These are phyloP conservation scores for Myochromella boudieri DNA, from an alignment of 768 basidiomycete species.

Conservation along the genomic window DNA sequence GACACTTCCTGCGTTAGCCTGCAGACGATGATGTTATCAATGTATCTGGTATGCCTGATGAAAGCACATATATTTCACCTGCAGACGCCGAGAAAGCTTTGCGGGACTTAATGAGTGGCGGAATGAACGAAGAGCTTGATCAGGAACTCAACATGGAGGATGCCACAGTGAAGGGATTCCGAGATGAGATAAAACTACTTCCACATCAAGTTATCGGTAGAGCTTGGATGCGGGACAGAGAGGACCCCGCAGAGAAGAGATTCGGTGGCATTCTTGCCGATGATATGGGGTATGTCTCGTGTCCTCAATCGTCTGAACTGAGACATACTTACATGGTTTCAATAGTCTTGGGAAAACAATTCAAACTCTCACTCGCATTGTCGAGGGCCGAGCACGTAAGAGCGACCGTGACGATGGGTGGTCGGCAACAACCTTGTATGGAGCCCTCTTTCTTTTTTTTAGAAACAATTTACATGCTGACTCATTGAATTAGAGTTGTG, in stretches of 20 bases:
- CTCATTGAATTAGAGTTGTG: slow-evolving; percentile 59
- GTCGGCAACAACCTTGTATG: slow-evolving; percentile 70
- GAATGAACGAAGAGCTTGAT: slow-evolving; percentile 56
- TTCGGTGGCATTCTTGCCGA: slow-evolving; percentile 90
- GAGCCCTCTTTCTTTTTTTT: slow-evolving; percentile 7
- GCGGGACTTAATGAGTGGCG: slow-evolving; percentile 71
- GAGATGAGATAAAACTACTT: slow-evolving; percentile 64
- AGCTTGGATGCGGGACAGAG: slow-evolving; percentile 85
- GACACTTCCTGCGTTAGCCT: slow-evolving; percentile 1
- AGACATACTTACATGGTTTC: slow-evolving; percentile 6
- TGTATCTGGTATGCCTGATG: slow-evolving; percentile 26
- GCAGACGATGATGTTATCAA: slow-evolving; percentile 31
- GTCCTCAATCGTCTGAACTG: neutral
- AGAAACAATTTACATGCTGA: neutral
- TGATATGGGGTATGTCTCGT: slow-evolving; percentile 70
- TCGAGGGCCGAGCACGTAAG: slow-evolving; percentile 73
- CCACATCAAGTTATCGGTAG: slow-evolving; percentile 89
- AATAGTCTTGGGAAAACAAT: slow-evolving; percentile 84
- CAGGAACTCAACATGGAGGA: slow-evolving; percentile 63
- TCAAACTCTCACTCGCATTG: slow-evolving; percentile 84
- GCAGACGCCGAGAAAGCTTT: slow-evolving; percentile 77
- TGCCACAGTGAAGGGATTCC: slow-evolving; percentile 76
- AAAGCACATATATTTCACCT: slow-evolving; percentile 33
- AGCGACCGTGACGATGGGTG: slow-evolving; percentile 73
- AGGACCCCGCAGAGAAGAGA: slow-evolving; percentile 64